These are phyloP conservation scores for Irineochytrium annulatum DNA, from an alignment of 192 early-diverging fungal genomes.

Conservation along the genomic window DNA sequence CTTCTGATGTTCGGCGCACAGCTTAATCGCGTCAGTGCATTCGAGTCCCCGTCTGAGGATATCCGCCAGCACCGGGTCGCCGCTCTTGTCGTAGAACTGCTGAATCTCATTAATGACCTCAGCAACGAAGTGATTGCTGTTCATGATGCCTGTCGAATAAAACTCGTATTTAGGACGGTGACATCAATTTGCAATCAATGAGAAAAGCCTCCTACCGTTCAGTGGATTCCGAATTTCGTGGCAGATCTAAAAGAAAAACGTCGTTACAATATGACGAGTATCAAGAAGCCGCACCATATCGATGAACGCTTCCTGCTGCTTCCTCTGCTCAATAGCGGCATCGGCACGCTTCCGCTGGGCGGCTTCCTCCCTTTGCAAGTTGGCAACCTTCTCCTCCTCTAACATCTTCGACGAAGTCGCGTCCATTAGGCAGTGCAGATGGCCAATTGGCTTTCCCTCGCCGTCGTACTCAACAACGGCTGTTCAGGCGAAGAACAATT, in stretches of 20 bases:
- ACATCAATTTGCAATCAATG: background rate
- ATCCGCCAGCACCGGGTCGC: background rate
- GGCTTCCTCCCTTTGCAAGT: background rate
- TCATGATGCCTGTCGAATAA: background rate
- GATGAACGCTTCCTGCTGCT: conserved; percentile 3
- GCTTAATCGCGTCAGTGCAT: conserved; percentile 21
- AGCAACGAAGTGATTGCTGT: background rate
- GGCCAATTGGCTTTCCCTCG: background rate
- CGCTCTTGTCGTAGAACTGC: background rate
- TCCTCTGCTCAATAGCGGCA: conserved; percentile 8
- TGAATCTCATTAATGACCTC: background rate
- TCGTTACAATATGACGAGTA: too few species aligned
- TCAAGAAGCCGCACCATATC: too few species aligned
- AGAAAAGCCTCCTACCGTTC: background rate
- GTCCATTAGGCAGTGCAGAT: conserved; percentile 12
- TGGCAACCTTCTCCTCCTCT: conserved; percentile 7
- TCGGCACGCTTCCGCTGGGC: background rate
- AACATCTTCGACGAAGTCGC: conserved; percentile 4
- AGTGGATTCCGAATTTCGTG: conserved; percentile 19
- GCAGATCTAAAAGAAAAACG: too few species aligned
- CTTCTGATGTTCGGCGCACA: conserved; percentile 19
- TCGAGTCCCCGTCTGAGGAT: conserved; percentile 8
- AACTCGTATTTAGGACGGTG: background rate
- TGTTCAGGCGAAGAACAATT: background rate
- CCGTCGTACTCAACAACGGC: conserved; percentile 1